Conservation (phyloP, 257 asterid genomes). For the Asclepias syriaca region DNA sequence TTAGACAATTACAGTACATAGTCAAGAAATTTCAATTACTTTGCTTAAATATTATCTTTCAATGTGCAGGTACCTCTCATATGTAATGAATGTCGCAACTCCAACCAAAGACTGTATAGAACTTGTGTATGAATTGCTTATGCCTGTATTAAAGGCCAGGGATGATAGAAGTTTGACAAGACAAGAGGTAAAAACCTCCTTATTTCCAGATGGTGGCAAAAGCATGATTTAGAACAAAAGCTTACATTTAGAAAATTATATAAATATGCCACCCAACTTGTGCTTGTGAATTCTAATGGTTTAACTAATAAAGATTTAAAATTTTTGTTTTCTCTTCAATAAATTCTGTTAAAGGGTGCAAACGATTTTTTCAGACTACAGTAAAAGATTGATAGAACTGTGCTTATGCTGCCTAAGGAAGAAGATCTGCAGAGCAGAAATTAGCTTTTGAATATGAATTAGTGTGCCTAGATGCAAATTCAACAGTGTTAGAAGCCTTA, state of each 20-base stretch:
- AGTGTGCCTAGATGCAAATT: background rate
- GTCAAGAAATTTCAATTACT: slow-evolving; percentile 3
- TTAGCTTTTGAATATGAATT: background rate
- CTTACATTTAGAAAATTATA: background rate
- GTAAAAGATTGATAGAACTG: background rate
- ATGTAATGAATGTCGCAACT: slow-evolving; percentile 80
- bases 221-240: background rate
- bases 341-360: background rate
- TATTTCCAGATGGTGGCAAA: background rate
- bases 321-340: background rate
- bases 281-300: background rate
- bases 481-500: background rate
- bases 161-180: slow-evolving; percentile 71
- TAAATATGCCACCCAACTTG: background rate
- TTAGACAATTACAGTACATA: slow-evolving; percentile 7
- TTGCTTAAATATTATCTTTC: slow-evolving; percentile 2
- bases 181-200: slow-evolving; percentile 60
- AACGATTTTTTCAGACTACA: background rate
- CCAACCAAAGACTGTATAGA: slow-evolving; percentile 94
- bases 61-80: slow-evolving; percentile 65
- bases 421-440: background rate
- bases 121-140: slow-evolving; percentile 73
- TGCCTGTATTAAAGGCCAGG: slow-evolving; percentile 68
- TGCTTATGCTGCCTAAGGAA: background rate
- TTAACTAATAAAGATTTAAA: background rate